phyloP scores from a whole-genome alignment of 495 filamentous ascomycete species.

The Hypoxylon perforatum region DNA sequence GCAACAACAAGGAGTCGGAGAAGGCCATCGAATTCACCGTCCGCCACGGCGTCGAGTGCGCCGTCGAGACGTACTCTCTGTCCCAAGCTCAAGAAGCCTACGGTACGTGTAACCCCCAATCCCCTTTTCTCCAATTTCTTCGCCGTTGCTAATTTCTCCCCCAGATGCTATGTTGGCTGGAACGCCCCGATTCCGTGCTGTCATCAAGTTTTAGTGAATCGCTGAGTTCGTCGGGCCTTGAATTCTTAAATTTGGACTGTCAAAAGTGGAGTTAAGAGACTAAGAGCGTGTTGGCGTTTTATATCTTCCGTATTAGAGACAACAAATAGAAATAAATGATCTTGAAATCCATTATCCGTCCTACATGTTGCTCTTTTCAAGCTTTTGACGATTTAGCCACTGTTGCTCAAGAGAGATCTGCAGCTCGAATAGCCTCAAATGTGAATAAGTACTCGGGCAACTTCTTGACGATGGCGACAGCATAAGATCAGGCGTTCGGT shows the following conservation, averaged over 20 bases:
- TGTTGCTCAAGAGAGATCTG: no score
- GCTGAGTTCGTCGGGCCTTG: neutral
- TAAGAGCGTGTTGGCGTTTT: no score
- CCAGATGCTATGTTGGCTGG: conserved; percentile 49
- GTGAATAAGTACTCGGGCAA: no score
- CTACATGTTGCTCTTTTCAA: no score
- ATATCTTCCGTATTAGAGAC: no score
- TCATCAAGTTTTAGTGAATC: conserved; percentile 31
- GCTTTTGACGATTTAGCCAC: no score
- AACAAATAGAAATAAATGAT: no score
- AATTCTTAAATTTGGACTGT: neutral
- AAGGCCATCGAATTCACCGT: conserved; percentile 71
- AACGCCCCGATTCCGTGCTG: conserved; percentile 51
- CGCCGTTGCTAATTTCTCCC: conserved; percentile 13
- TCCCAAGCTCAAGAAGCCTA: conserved; percentile 63
- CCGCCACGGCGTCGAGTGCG: conserved; percentile 65
- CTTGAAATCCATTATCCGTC: no score
- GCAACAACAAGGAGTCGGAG: conserved; percentile 69
- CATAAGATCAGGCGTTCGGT: no score
- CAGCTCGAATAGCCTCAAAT: no score
- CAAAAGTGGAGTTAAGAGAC: neutral
- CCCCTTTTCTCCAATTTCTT: neutral
- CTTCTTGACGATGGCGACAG: no score
- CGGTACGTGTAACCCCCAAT: conserved; percentile 11
- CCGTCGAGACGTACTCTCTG: conserved; percentile 71